A percentile compares a stretch with the other conserved stretches of the same genome.
These are phyloP conservation scores for Gentiana macrophylla DNA, from an alignment of 257 asterid species.

Conservation along the genomic window DNA sequence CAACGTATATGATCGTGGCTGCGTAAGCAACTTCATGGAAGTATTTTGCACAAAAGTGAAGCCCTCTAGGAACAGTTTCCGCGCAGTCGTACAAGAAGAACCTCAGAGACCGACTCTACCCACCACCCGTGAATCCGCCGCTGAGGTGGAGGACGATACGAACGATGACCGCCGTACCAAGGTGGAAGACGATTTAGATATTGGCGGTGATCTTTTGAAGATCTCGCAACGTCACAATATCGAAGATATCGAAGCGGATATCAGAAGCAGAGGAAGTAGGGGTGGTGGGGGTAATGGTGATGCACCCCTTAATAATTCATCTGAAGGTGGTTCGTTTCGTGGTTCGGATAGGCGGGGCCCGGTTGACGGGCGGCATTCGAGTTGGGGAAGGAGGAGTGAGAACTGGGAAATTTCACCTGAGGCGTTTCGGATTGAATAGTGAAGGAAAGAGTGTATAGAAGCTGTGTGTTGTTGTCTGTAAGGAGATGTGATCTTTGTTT, in stretches of 20 bases:
- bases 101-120: constrained; percentile 11
- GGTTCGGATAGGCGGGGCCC: constrained; percentile 2
- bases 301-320: neutral
- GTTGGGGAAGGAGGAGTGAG: constrained; percentile 51
- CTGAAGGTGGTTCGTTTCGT: neutral
- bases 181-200: constrained; percentile 37
- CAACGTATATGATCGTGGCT: constrained; percentile 29
- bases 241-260: constrained; percentile 13
- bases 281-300: neutral
- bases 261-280: constrained; percentile 9
- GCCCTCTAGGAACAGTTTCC: constrained; percentile 23
- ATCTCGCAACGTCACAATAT: constrained; percentile 26
- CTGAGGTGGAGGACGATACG: constrained; percentile 18
- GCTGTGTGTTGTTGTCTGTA: constrained; percentile 11
- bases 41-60: constrained; percentile 30
- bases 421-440: constrained; percentile 15
- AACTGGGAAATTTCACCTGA: constrained; percentile 54
- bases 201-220: constrained; percentile 32
- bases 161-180: neutral
- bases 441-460: constrained; percentile 33
- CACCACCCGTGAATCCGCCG: constrained; percentile 6
- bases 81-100: constrained; percentile 17
- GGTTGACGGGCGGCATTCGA: neutral
- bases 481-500: constrained; percentile 7
- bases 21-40: constrained; percentile 20